Base-by-base conservation (phyloP, 331 rosid genomes). In the Prunus yedoensis region DNA sequence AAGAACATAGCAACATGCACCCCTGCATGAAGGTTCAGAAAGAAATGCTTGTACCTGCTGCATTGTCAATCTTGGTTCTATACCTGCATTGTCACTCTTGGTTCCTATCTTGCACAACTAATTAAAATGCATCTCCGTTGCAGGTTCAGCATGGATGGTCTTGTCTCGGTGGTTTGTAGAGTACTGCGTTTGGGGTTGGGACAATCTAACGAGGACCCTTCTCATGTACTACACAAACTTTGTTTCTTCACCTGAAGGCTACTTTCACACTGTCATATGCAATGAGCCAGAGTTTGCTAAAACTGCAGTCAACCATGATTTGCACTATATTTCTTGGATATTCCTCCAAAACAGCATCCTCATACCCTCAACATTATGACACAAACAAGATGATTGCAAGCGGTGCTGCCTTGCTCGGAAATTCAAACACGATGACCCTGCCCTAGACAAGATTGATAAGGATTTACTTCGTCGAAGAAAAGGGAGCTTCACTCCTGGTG, bases 131-230 rank as follows among this genome's bases (percentile, higher is more conserved):
- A 16, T 18, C 70, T 78, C 53, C 61, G 63, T 81, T 82, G 83
- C 87, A 94, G 99, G 99, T 73, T 94, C 99, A 3, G 99, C 99
- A 20, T 94, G 99, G 99, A 84, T 86, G 97, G 91, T 92, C 68
- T 75, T 94, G 47, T 92, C 99, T 3, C 92, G 84, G 10, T 83
- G 89, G 23, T 94, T 94, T 47, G 90, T 90, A 13, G 99, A 94
- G 80, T 94, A 84, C 62, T 70, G 87, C 6, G 64, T 94, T 4
- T 89, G 91, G 97, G 97, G 99, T 53, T 94, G 99, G 99, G 97
- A 94, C 59, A 94, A 94, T 81, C 89, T 94, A 21, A 97, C 99
- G 3, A 88, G 97, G 81, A 88, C 91, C 14, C 93, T 94, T 64
- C 96, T 94, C 54, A 94, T 92, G 99, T 94, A 94, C 87, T 94